Percentiles rank a stretch among this genome's conserved stretches.
These are phyloP conservation scores for Alternaria brassicae DNA, from an alignment of 2,329 filamentous ascomycete species.

Conservation along the genomic window DNA sequence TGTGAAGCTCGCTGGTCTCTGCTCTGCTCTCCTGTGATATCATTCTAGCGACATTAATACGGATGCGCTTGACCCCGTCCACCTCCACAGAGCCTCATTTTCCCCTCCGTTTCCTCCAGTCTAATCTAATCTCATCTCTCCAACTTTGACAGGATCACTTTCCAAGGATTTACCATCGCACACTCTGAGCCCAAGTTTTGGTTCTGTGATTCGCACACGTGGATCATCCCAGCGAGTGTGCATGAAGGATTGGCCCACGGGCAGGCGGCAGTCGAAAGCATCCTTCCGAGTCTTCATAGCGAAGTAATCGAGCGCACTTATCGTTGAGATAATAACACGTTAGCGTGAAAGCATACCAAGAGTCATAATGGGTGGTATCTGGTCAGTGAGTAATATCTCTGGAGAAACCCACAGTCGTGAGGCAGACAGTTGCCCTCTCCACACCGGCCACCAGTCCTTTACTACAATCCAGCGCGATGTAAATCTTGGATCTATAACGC, in stretches of 20 bases:
- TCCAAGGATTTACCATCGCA: background rate
- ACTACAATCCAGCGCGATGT: background rate
- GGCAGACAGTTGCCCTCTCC: slow-evolving; percentile 6
- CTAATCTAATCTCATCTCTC: background rate
- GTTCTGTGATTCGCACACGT: background rate
- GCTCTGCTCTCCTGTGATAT: background rate
- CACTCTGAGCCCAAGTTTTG: background rate
- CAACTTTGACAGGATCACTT: background rate
- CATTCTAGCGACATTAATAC: background rate
- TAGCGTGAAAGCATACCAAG: background rate
- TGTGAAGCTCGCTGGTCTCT: background rate
- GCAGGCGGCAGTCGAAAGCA: background rate
- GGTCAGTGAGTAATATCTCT: background rate
- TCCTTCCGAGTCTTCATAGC: background rate
- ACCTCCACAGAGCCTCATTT: background rate
- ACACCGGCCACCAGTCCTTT: background rate
- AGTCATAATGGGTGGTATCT: background rate
- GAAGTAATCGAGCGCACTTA: background rate
- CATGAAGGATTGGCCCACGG: background rate
- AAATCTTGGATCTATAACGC: background rate
- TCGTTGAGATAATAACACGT: background rate
- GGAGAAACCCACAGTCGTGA: background rate
- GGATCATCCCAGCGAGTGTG: background rate
- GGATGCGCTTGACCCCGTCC: background rate
- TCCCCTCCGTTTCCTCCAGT: background rate